phyloP scores from a whole-genome alignment of 352 stramenopile species.

The Globisporangium iwayamae region DNA sequence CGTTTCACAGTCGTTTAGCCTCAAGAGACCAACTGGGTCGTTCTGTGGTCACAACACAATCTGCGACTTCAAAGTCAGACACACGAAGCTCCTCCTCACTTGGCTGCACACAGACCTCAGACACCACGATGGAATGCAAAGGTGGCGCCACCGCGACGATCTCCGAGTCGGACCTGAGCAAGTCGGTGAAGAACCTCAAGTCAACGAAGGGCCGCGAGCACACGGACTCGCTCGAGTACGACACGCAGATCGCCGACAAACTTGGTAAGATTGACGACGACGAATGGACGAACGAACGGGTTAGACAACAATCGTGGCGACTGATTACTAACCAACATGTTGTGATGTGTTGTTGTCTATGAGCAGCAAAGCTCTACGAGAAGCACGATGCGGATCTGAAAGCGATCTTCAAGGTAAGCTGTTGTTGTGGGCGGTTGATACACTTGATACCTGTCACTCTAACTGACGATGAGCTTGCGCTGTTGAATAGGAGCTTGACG shows the following conservation, averaged over 20 bases:
- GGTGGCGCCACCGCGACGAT: conserved; percentile 20
- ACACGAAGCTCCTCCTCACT: conserved; percentile 3
- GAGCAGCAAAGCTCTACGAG: conserved; percentile 44
- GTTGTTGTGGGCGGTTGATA: not conserved
- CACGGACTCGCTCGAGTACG: conserved; percentile 70
- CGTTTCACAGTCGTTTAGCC: conserved; percentile 1
- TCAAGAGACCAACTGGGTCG: not conserved
- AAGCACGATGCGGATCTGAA: conserved; percentile 62
- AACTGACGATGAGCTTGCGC: not conserved
- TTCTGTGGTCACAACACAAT: conserved; percentile 3
- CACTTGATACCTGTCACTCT: not conserved
- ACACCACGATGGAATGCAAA: conserved; percentile 58
- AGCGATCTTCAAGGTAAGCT: conserved; percentile 57
- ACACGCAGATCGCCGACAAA: conserved; percentile 47
- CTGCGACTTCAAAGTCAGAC: not conserved
- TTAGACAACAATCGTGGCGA: too few relatives aligned
- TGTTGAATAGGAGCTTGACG: conserved; percentile 51
- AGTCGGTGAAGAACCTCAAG: conserved; percentile 61
- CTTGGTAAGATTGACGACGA: conserved; percentile 12
- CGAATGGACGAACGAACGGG: too few relatives aligned
- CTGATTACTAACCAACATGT: not conserved
- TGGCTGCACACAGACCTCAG: not conserved
- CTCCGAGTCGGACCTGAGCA: conserved; percentile 55
- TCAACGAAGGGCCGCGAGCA: conserved; percentile 62
- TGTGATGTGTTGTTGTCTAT: not conserved